Percentiles rank a stretch among this genome's conserved stretches.
These are phyloP conservation scores for Gynandropsis gynandra DNA, from an alignment of 345 rosid genomes.

Conservation along the genomic window DNA sequence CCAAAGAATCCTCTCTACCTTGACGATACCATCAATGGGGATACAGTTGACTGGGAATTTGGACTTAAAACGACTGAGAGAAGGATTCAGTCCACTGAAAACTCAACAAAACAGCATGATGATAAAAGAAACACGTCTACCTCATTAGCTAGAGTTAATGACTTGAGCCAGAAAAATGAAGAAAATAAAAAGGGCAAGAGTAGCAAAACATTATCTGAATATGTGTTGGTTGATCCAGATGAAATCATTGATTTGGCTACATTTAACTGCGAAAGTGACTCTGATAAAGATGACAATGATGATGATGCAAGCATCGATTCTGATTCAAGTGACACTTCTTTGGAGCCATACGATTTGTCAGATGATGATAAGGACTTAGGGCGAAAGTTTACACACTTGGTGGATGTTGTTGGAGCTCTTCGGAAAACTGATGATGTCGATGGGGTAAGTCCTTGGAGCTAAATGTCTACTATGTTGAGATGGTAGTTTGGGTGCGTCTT, in stretches of 20 bases:
- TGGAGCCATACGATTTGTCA: slow-evolving; percentile 85
- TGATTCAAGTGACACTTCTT: slow-evolving; percentile 66
- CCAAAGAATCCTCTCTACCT: slow-evolving; percentile 86
- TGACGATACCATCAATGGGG: slow-evolving; percentile 64
- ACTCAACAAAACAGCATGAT: slow-evolving; percentile 20
- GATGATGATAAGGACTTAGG: slow-evolving; percentile 79
- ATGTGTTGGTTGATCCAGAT: slow-evolving; percentile 66
- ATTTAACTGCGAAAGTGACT: slow-evolving; percentile 46
- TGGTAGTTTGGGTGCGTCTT: not conserved
- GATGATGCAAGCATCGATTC: slow-evolving; percentile 58
- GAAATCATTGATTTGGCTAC: slow-evolving; percentile 79
- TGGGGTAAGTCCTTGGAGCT: slow-evolving; percentile 54
- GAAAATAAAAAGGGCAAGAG: slow-evolving; percentile 31
- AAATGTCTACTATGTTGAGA: slow-evolving; percentile 16
- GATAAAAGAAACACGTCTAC: slow-evolving; percentile 30
- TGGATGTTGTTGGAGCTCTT: slow-evolving; percentile 88
- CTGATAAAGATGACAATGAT: slow-evolving; percentile 50
- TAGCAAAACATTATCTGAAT: slow-evolving; percentile 36
- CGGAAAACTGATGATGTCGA: slow-evolving; percentile 83
- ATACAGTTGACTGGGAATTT: slow-evolving; percentile 80
- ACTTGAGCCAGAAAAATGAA: slow-evolving; percentile 18
- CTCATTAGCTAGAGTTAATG: slow-evolving; percentile 28
- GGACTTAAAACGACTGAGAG: slow-evolving; percentile 40
- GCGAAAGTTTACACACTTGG: slow-evolving; percentile 63
- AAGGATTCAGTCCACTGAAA: slow-evolving; percentile 25